Percentiles rank a stretch among this genome's conserved stretches.
Conservation (phyloP, 352 stramenopile species). For the Globisporangium nodosum region DNA sequence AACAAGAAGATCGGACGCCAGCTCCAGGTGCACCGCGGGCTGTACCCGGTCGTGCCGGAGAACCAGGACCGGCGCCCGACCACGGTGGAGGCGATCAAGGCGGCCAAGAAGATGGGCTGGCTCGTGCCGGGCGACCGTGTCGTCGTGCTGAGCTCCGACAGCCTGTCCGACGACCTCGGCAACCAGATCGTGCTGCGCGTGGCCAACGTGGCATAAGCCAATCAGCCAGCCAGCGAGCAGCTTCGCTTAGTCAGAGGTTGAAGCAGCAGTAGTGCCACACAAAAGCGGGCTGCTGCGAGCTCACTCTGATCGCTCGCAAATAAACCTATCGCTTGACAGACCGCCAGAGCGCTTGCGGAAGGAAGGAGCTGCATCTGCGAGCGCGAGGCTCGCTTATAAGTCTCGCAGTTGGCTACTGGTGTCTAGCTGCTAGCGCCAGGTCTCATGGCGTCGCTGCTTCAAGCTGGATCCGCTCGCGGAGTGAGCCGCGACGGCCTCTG, state of each 20-base stretch:
- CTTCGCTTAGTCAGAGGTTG: no score
- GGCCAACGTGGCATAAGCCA: conserved; percentile 63
- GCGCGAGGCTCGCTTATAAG: no score
- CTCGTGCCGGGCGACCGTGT: conserved; percentile 85
- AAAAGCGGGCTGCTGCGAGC: no score
- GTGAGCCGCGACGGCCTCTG: conserved; percentile 18
- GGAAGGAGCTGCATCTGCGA: no score
- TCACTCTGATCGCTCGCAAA: no score
- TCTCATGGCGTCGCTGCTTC: background rate
- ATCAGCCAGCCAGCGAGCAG: background rate
- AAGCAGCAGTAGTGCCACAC: background rate
- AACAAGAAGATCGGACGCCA: conserved; percentile 87
- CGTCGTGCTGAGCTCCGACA: conserved; percentile 82
- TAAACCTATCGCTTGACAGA: no score
- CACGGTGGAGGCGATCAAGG: conserved; percentile 82
- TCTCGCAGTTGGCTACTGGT: background rate
- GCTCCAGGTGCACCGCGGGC: conserved; percentile 87
- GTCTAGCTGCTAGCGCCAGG: background rate
- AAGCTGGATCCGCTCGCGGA: conserved; percentile 30
- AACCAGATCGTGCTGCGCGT: conserved; percentile 83
- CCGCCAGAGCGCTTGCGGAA: no score
- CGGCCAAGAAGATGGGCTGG: conserved; percentile 91
- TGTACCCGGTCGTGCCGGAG: conserved; percentile 68
- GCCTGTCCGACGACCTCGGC: conserved; percentile 70
- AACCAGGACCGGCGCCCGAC: conserved; percentile 52